Conservation (phyloP, 2,329 filamentous ascomycete species). For the Fusarium sp. region DNA sequence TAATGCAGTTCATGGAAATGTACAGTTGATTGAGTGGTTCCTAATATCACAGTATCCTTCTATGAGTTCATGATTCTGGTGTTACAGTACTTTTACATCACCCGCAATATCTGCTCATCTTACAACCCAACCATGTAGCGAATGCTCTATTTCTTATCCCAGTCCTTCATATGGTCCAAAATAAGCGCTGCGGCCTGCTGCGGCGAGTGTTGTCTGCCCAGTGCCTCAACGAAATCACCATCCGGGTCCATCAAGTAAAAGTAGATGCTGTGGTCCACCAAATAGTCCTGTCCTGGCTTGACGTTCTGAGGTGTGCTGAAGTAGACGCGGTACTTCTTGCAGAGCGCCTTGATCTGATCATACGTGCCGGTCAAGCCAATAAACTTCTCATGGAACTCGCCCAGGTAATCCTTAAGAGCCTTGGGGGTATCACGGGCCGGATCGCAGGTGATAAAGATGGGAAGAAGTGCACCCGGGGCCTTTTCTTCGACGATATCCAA, state of each 20-base stretch:
- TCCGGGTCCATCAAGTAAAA: conserved; percentile 99
- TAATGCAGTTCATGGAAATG: background rate
- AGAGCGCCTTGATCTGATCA: conserved; percentile 91
- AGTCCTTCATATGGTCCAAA: conserved; percentile 80
- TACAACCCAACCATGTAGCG: conserved; percentile 13
- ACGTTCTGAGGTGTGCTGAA: conserved; percentile 92
- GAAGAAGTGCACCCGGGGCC: conserved; percentile 66
- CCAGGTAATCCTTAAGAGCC: conserved; percentile 84
- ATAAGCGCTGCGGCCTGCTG: conserved; percentile 87
- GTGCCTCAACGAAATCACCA: conserved; percentile 96
- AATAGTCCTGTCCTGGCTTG: conserved; percentile 92
- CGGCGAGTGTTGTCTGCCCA: conserved; percentile 93
- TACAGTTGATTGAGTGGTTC: conserved; percentile 45
- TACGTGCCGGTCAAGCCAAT: conserved; percentile 93
- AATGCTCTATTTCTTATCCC: conserved; percentile 41
- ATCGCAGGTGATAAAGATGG: conserved; percentile 96
- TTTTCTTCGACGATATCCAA: conserved; percentile 75
- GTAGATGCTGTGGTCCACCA: conserved; percentile 99
- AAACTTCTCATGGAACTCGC: conserved; percentile 88
- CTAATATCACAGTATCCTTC: conserved; percentile 32
- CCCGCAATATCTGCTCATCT: conserved; percentile 28
- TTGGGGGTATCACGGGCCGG: conserved; percentile 88
- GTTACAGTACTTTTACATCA: conserved; percentile 43
- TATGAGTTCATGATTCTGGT: conserved; percentile 36
- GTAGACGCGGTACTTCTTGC: conserved; percentile 96